Evolutionary conservation across 1,139 yeast genomes (phyloP), one percentile per base, ranked within the genome.

Genomic region (Blastobotrys ciferrii): DNA sequence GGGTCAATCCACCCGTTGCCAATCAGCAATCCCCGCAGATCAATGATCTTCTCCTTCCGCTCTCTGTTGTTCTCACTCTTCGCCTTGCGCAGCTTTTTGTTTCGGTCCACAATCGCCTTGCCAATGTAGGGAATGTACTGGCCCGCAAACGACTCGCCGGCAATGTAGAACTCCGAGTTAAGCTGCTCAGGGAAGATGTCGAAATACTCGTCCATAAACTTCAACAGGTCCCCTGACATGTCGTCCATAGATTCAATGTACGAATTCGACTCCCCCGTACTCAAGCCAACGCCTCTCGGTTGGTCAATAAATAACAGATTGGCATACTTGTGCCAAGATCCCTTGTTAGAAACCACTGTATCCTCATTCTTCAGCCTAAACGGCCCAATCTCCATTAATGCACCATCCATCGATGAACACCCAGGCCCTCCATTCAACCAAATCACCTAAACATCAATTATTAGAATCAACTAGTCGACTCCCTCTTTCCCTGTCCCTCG

Each of bases 1-100:
- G 98, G 97, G 36, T 89, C 91, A n/a, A 92, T 80, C 96, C 96
- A 92, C 1, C 97, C 98, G 68, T 92, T 92, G 9, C 98, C 98
- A 51, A 92, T 84, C 56, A 89, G 58, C n/a, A 87, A 63, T 0
- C 91, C 92, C 53, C 77, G 73, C 49, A 91, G 64, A 50, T 82
- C 72, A 54, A 78, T 69, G n/a, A 42, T 36, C n/a, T 45, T 17
- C 13, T 42, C 45, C 3, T 35, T 36, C 2, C 43, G 42, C 5
- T 39, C 43, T n/a, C 39, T 37, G 23, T 58, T 53, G 12, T 55
- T 53, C 15, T 64, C 58, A 1, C 57, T 58, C 3, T 55, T 45
- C 1, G 54, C 53, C 25, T 46, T 52, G 5, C 28, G 28, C 28
- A 36, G 18, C 5, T 68, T 58, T 43, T 69, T 66, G 61, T 82